These are phyloP conservation scores for Pleodorina starrii DNA, from an alignment of 139 green algal genomes.

Conservation along the genomic window DNA sequence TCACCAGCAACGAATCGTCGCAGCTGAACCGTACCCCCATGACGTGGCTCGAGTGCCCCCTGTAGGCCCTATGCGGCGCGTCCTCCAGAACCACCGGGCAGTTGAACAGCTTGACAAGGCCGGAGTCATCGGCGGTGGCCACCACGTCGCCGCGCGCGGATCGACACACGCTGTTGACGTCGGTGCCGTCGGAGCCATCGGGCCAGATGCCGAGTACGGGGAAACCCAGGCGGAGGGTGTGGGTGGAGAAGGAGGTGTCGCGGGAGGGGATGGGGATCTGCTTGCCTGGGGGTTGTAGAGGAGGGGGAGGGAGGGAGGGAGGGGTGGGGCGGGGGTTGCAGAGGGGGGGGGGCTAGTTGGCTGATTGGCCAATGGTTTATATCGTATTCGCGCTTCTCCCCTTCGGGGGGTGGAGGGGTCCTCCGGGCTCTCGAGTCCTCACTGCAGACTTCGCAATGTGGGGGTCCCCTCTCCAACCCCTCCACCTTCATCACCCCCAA, in stretches of 20 bases:
- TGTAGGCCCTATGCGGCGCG: conserved; percentile 74
- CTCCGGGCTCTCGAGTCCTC: too few species aligned
- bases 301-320: neutral
- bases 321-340: too few species aligned
- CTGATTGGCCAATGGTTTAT: neutral
- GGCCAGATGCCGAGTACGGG: conserved; percentile 82
- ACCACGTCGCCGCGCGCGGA: conserved; percentile 46
- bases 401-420: too few species aligned
- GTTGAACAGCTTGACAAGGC: conserved; percentile 82
- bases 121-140: conserved; percentile 67
- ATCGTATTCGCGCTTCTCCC: too few species aligned
- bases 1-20: conserved; percentile 52
- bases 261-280: conserved; percentile 72
- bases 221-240: conserved; percentile 78
- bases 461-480: too few species aligned
- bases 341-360: neutral
- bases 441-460: too few species aligned
- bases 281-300: conserved; percentile 39
- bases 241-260: conserved; percentile 73
- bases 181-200: conserved; percentile 62
- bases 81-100: conserved; percentile 80
- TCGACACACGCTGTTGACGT: conserved; percentile 64
- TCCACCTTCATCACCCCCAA: too few species aligned
- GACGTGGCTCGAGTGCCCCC: conserved; percentile 80
- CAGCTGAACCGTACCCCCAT: conserved; percentile 75